These are phyloP conservation scores for Fusarium verticillioides DNA, from an alignment of 2,329 filamentous ascomycete genomes.

Conservation along the genomic window DNA sequence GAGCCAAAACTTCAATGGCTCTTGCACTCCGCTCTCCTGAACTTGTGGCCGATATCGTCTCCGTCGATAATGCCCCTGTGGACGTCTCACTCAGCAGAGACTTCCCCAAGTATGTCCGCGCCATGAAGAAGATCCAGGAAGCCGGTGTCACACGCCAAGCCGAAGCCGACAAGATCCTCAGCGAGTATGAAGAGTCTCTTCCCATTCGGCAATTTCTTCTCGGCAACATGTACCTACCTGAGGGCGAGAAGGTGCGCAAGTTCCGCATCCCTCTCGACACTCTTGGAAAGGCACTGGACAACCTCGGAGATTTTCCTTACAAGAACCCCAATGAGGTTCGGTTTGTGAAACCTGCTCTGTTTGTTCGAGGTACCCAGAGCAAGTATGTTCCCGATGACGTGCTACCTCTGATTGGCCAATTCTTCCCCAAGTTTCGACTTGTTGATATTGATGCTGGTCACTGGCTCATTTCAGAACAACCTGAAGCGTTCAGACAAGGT, in stretches of 20 bases:
- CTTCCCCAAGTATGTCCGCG: slow-evolving; percentile 83
- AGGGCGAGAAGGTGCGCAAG: slow-evolving; percentile 64
- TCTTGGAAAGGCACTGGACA: slow-evolving; percentile 73
- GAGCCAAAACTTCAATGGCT: slow-evolving; percentile 92
- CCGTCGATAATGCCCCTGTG: slow-evolving; percentile 92
- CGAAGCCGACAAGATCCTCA: slow-evolving; percentile 83
- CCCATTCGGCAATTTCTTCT: slow-evolving; percentile 91
- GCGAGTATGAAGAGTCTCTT: slow-evolving; percentile 77
- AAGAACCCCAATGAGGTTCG: slow-evolving; percentile 73
- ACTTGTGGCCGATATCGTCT: slow-evolving; percentile 75
- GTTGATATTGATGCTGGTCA: slow-evolving; percentile 83
- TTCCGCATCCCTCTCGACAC: slow-evolving; percentile 84
- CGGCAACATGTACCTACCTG: slow-evolving; percentile 77
- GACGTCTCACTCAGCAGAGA: slow-evolving; percentile 78
- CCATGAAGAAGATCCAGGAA: slow-evolving; percentile 84
- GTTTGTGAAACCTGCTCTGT: slow-evolving; percentile 82
- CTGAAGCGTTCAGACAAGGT: slow-evolving; percentile 81
- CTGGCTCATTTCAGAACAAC: slow-evolving; percentile 91
- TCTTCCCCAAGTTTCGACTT: slow-evolving; percentile 82
- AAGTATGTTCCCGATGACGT: slow-evolving; percentile 84
- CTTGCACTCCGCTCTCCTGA: slow-evolving; percentile 78
- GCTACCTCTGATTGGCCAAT: slow-evolving; percentile 80
- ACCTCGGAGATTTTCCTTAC: slow-evolving; percentile 91
- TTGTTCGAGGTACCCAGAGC: slow-evolving; percentile 81
- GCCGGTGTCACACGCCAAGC: slow-evolving; percentile 73